Percentiles rank a stretch among this genome's conserved stretches.
Conservation (phyloP, 2,329 filamentous ascomycete genomes). For the Didymellaceae sp. region DNA sequence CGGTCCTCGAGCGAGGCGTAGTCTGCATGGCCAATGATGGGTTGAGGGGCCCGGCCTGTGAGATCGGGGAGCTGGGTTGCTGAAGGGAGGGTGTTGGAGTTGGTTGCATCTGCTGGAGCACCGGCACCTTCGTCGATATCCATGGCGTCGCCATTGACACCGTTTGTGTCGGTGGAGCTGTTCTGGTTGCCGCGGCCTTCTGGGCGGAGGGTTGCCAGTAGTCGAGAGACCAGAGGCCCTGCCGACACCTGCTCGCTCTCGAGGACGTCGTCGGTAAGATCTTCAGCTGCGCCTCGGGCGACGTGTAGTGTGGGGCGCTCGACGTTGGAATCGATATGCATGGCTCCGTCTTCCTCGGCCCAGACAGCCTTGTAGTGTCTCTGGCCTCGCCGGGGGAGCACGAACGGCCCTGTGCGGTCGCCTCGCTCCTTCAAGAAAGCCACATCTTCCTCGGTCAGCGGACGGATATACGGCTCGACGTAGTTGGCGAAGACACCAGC, state of each 20-base stretch:
- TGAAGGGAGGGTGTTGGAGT: constrained; percentile 60
- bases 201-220: constrained; percentile 81
- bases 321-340: constrained; percentile 72
- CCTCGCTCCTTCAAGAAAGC: constrained; percentile 88
- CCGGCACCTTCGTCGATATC: constrained; percentile 55
- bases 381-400: constrained; percentile 84
- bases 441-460: constrained; percentile 90
- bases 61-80: constrained; percentile 83
- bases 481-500: constrained; percentile 93
- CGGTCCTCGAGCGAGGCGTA: constrained; percentile 89
- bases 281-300: constrained; percentile 82
- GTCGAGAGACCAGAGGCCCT: constrained; percentile 81
- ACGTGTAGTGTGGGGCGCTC: constrained; percentile 80
- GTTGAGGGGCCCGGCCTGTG: constrained; percentile 78
- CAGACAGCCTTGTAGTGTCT: constrained; percentile 88
- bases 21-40: constrained; percentile 73
- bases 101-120: constrained; percentile 42
- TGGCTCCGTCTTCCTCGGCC: constrained; percentile 89
- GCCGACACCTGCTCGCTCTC: constrained; percentile 90
- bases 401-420: constrained; percentile 81
- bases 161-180: constrained; percentile 62
- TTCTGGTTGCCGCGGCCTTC: constrained; percentile 68
- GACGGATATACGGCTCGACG: constrained; percentile 88
- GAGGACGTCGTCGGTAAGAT: constrained; percentile 83
- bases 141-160: constrained; percentile 56